These are phyloP conservation scores for Mallotus nudiflorus DNA, from an alignment of 345 rosid species.

Conservation along the genomic window DNA sequence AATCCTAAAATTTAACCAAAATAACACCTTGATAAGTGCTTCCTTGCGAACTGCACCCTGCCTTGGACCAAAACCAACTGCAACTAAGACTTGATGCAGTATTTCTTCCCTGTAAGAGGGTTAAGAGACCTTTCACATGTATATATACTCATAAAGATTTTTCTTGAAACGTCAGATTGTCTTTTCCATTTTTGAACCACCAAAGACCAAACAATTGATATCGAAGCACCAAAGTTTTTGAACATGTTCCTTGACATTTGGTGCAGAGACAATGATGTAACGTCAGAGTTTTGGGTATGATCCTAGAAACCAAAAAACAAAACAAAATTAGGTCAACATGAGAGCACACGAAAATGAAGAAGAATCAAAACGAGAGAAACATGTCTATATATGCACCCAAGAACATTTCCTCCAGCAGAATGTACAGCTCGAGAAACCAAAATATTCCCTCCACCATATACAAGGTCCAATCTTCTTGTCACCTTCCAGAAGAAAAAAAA, in stretches of 20 bases:
- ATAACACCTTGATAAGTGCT: too few species aligned
- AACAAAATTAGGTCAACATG: not conserved
- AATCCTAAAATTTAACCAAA: too few species aligned
- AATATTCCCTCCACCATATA: slow-evolving; percentile 94
- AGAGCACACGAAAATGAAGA: not conserved
- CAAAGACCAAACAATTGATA: not conserved
- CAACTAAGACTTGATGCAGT: too few species aligned
- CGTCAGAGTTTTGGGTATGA: slow-evolving; percentile 62
- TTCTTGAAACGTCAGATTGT: slow-evolving; percentile 20
- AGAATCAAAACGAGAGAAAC: not conserved
- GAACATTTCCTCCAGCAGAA: slow-evolving; percentile 78
- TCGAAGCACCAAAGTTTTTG: slow-evolving; percentile 67
- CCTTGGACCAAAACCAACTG: too few species aligned
- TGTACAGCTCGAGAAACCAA: slow-evolving; percentile 82
- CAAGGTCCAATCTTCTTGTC: slow-evolving; percentile 70
- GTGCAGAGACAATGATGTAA: slow-evolving; percentile 86
- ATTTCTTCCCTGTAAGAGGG: too few species aligned
- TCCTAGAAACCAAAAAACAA: slow-evolving; percentile 26
- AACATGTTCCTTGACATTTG: slow-evolving; percentile 81
- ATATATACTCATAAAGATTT: slow-evolving; percentile 10
- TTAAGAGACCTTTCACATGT: too few species aligned
- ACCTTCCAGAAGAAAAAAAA: slow-evolving; percentile 37
- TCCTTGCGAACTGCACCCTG: too few species aligned
- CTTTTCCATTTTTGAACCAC: slow-evolving; percentile 17
- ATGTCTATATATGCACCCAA: too few species aligned